These are phyloP conservation scores for Hericium rajendrae DNA, from an alignment of 768 basidiomycete genomes.

Conservation along the genomic window DNA sequence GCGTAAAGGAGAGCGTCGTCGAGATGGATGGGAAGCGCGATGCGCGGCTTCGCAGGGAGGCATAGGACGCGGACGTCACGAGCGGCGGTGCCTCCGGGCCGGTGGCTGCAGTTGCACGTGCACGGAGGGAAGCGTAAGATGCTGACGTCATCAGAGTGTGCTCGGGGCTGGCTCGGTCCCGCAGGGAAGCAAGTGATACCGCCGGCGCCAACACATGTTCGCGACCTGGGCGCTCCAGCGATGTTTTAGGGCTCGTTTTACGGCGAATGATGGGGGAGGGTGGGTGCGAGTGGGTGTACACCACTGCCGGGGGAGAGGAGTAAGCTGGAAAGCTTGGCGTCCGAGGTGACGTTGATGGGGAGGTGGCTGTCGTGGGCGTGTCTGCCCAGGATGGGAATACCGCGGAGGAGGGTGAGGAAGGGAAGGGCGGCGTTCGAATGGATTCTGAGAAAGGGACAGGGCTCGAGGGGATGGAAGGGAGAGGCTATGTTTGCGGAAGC, in stretches of 20 bases:
- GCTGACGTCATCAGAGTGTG: constrained; percentile 3
- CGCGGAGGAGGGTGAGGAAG: neutral
- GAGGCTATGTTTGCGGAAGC: neutral
- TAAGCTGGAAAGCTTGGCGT: neutral
- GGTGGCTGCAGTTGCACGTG: neutral
- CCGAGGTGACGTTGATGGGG: constrained; percentile 8
- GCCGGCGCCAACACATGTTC: constrained; percentile 6
- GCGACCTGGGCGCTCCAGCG: neutral
- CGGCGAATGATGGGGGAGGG: neutral
- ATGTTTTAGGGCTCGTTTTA: neutral
- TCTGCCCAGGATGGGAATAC: constrained; percentile 7
- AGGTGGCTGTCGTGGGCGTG: constrained; percentile 8
- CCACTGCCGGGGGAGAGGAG: neutral
- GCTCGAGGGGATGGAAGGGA: constrained; percentile 7
- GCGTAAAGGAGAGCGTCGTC: constrained; percentile 13
- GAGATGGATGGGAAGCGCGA: constrained; percentile 14
- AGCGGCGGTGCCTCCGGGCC: constrained; percentile 10
- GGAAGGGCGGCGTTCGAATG: constrained; percentile 7
- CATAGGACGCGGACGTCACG: constrained; percentile 13
- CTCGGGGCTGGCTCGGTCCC: constrained; percentile 4
- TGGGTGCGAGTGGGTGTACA: neutral
- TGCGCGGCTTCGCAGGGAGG: constrained; percentile 11
- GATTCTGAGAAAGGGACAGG: constrained; percentile 5
- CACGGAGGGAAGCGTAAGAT: constrained; percentile 7
- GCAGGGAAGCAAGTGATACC: constrained; percentile 12